Evolutionary conservation across 2,329 filamentous ascomycete species (phyloP).

Genomic region (Ramichloridium luteum): DNA sequence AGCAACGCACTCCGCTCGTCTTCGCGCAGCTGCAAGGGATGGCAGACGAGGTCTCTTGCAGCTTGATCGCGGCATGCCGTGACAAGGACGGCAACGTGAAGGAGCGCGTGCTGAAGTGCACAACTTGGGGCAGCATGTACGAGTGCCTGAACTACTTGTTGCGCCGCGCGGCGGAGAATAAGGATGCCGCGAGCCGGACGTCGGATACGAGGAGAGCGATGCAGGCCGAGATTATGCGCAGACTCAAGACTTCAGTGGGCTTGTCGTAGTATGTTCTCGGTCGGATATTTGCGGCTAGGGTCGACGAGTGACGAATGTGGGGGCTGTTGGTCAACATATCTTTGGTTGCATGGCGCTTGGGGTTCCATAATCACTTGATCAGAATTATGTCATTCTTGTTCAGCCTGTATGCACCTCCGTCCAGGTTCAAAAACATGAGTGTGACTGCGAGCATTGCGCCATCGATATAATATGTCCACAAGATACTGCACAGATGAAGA

Average conservation of each 20-base stretch:
- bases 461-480: no score
- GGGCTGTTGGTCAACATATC: no score
- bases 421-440: no score
- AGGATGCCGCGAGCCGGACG: constrained; percentile 47
- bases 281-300: no score
- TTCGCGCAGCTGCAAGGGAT: constrained; percentile 87
- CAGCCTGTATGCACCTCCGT: no score
- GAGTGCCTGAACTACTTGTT: constrained; percentile 73
- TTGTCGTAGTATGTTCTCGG: no score
- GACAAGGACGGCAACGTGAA: constrained; percentile 24
- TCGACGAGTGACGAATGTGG: no score
- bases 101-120: constrained; percentile 43
- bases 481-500: no score
- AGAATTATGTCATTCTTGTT: no score
- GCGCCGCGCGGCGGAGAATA: constrained; percentile 47
- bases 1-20: constrained; percentile 36
- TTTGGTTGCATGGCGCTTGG: no score
- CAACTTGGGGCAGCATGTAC: constrained; percentile 43
- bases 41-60: constrained; percentile 77
- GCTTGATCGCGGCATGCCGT: constrained; percentile 36
- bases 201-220: constrained; percentile 40
- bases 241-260: constrained; percentile 13
- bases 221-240: constrained; percentile 33
- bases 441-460: no score
- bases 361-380: no score